Evolutionary conservation across 2,329 filamentous ascomycete species (phyloP).

Genomic region (Colletotrichum paranaense): DNA sequence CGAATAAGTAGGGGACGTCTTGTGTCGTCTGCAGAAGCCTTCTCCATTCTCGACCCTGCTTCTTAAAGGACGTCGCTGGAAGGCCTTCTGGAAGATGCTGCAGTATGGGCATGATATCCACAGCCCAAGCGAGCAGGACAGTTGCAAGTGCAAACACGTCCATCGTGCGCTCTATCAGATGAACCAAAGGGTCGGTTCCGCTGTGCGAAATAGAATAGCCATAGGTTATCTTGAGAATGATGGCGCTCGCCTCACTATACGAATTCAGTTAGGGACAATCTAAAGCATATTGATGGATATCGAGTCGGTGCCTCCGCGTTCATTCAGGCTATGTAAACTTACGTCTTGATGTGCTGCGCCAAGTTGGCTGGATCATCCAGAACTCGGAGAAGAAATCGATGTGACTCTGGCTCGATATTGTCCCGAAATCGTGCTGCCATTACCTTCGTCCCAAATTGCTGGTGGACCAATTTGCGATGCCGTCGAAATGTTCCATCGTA

Average conservation of each 20-base stretch:
- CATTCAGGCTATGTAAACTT: conserved; percentile 29
- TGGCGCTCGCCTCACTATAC: conserved; percentile 30
- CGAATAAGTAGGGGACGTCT: conserved; percentile 32
- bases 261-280: not conserved
- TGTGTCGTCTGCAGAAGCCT: not conserved
- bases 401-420: conserved; percentile 55
- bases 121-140: conserved; percentile 22
- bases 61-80: conserved; percentile 29
- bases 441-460: conserved; percentile 54
- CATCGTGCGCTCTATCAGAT: conserved; percentile 18
- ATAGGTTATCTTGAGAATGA: conserved; percentile 30
- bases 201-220: conserved; percentile 21
- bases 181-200: conserved; percentile 21
- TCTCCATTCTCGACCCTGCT: conserved; percentile 17
- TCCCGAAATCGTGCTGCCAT: conserved; percentile 50
- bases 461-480: conserved; percentile 56
- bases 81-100: conserved; percentile 24
- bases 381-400: conserved; percentile 54
- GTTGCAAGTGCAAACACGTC: conserved; percentile 27
- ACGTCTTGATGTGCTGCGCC: conserved; percentile 55
- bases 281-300: not conserved
- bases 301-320: not conserved
- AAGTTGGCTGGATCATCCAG: conserved; percentile 50
- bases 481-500: conserved; percentile 47
- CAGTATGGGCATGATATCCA: conserved; percentile 28